Conservation (phyloP, 345 rosid genomes). For the Melastoma malabathricum region DNA sequence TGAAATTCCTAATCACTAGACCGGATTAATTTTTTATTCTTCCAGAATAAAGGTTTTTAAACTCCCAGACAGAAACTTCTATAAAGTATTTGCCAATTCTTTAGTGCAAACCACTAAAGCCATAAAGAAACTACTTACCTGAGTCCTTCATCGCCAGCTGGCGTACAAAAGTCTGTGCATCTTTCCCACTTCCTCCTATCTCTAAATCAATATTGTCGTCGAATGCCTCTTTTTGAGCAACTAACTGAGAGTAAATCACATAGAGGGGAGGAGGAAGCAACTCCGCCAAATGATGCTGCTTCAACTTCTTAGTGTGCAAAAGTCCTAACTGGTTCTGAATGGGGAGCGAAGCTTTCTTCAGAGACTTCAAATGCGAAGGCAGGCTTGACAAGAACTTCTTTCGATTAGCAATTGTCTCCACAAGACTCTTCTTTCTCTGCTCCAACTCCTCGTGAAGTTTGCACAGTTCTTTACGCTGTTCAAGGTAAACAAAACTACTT, state of each 20-base stretch:
- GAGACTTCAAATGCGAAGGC: conserved; percentile 73
- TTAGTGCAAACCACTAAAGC: too few species aligned
- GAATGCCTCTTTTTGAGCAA: conserved; percentile 82
- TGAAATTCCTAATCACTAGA: conserved; percentile 36
- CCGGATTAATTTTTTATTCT: conserved; percentile 3
- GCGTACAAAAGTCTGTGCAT: conserved; percentile 56
- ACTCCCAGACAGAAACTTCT: too few species aligned
- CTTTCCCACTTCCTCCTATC: conserved; percentile 63
- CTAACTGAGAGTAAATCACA: conserved; percentile 63
- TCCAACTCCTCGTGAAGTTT: conserved; percentile 58
- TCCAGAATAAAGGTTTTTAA: too few species aligned
- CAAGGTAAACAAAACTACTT: conserved; percentile 4
- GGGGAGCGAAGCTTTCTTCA: conserved; percentile 87
- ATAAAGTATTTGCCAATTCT: too few species aligned
- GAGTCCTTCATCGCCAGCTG: conserved; percentile 62
- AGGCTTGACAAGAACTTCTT: conserved; percentile 75
- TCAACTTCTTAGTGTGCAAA: conserved; percentile 54
- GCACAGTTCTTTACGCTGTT: conserved; percentile 72
- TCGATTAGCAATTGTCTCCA: conserved; percentile 63
- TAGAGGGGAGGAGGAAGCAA: conserved; percentile 87
- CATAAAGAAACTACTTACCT: conserved; percentile 21
- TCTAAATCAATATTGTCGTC: conserved; percentile 62
- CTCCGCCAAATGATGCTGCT: conserved; percentile 75
- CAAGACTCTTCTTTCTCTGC: conserved; percentile 45
- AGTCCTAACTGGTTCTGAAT: conserved; percentile 77